Base-by-base conservation (phyloP, 768 basidiomycete genomes). In the Chiua virens region DNA sequence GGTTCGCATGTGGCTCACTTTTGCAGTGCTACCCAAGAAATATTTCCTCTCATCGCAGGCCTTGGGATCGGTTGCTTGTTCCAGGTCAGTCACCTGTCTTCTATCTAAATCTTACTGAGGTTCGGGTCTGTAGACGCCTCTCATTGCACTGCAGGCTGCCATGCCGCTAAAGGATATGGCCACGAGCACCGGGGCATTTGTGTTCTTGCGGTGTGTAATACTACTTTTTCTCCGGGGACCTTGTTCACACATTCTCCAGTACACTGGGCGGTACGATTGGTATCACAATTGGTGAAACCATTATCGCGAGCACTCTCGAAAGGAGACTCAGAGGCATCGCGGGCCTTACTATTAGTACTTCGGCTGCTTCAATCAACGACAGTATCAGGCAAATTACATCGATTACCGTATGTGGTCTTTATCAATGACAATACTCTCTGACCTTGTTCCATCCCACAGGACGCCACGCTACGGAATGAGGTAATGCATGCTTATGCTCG, bases 201-300 rank as follows among this genome's bases (percentile, higher is more conserved):
- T 64, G 1, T 62, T 78, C 17, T 23, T 75, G 21, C 64, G 67
- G 66, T 71, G 44, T 28, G 47, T 40, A 35, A 15, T 37, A 41
- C 18, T 11, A 25, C 17, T 23, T 47, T 4, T 46, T 30, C 41
- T 11, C 38, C 18, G 22, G 28, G 18, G 3, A 23, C n/a, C n/a
- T n/a, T n/a, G n/a, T n/a, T n/a, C 27, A 28, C 32, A 46, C n/a
- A 25, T 45, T 13, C 22, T 45, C 14, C 57, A 86, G 87, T 59
- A 81, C 78, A 3, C 62, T 91, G 44, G 89, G 89, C 15, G 87
- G 85, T 34, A 86, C 89, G 2, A 73, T 92, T 23, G 87, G 87
- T 17, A 82, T 91, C 49, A 79, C 87, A 1, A 65, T 89, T 38
- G 87, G 88, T 28, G 83, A 90, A 60, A 80, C 82, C 3, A 83